Conservation (phyloP, 2,329 filamentous ascomycete genomes). For the Hymenoscyphus linearis region DNA sequence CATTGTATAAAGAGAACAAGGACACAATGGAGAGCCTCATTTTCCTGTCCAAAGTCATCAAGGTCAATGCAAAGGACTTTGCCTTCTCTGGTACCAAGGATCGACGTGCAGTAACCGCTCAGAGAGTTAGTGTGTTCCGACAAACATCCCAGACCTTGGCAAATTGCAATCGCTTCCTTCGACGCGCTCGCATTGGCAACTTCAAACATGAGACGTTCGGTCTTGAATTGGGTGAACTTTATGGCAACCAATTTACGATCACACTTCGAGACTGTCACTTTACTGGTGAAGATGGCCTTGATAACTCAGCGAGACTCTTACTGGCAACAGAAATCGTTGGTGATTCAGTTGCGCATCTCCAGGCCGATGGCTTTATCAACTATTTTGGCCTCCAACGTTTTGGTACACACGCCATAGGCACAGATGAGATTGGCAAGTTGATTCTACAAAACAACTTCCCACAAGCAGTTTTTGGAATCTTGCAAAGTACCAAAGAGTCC, state of each 20-base stretch:
- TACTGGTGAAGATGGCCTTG: constrained; percentile 35
- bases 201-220: constrained; percentile 70
- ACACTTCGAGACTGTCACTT: constrained; percentile 82
- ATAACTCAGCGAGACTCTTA: constrained; percentile 44
- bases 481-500: constrained; percentile 64
- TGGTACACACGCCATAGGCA: constrained; percentile 80
- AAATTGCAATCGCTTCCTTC: constrained; percentile 55
- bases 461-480: constrained; percentile 70
- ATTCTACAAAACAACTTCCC: constrained; percentile 79
- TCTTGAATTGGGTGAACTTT: constrained; percentile 76
- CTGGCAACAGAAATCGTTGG: constrained; percentile 46
- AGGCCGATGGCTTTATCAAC: constrained; percentile 81
- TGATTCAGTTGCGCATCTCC: constrained; percentile 60
- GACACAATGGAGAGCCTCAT: constrained; percentile 70
- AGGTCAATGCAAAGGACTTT: constrained; percentile 54
- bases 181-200: constrained; percentile 65
- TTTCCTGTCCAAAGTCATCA: constrained; percentile 53
- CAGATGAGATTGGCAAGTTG: constrained; percentile 76
- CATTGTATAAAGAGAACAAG: constrained; percentile 72
- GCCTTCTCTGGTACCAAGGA: constrained; percentile 71
- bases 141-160: constrained; percentile 59
- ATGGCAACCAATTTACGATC: constrained; percentile 89
- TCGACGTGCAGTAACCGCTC: constrained; percentile 62
- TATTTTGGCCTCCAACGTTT: constrained; percentile 98
- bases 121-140: constrained; percentile 57